Base-by-base conservation (phyloP, 1,139 yeast species). In the Ogataea hybrid region DNA sequence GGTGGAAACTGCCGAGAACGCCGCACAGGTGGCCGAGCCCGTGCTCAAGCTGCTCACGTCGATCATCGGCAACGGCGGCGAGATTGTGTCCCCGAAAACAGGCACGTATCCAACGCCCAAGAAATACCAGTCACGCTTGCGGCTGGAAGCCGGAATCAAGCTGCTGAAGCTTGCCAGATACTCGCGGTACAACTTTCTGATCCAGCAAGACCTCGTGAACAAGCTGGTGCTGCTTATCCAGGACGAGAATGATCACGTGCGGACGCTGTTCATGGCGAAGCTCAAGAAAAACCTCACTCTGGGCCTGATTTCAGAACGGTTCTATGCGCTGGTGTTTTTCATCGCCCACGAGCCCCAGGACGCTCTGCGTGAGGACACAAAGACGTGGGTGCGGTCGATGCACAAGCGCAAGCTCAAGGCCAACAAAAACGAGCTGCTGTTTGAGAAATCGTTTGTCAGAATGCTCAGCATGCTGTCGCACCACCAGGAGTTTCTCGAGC, bases 61-160 rank as follows among this genome's bases (percentile, higher is more conserved):
- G 2, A 67, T 85, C 25, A 77, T 89, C 36, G 78, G 81, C 3
- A 84, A 84, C 58, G 84, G 85, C 36, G 96, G 96, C n/a, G 96
- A 89, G 56, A 73, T 89, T 21, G 77, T 82, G 3, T 69, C 75
- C 21, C 70, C 71, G 20, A 68, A 69, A 34, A 54, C 71, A 4
- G 64, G 62, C 4, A 62, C 68, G 11, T 70, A 65, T 54, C 79
- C 83, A n/a, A 84, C 96, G 0, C 95, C 96, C 6, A 66, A 63
- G 28, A 62, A 64, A 22, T 80, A 69, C 54, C 83, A 81, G 52
- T 72, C 80, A 49, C 75, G 79, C 49, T 63, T 89, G 32, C 71
- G 95, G 49, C 66, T 85, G 9, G 71, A 69, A 21, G 92, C 95
- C 1, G 96, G 95, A 0, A 57, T 75, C 33, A 72, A 71, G 52